phyloP scores from a whole-genome alignment of 2,329 filamentous ascomycete species.

The Chrysoporthe deuterocubensis region DNA sequence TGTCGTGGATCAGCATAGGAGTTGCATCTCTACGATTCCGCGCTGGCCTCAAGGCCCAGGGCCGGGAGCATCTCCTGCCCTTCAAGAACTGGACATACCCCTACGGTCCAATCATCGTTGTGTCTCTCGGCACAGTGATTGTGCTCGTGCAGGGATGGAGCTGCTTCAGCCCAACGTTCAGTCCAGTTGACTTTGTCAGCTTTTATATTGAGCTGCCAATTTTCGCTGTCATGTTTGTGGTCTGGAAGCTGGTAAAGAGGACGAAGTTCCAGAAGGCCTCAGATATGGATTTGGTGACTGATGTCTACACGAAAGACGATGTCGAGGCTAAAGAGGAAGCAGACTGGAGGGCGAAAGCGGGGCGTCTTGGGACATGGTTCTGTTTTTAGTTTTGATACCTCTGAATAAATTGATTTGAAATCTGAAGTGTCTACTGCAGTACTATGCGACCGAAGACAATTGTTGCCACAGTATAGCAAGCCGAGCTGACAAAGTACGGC shows the following conservation, averaged over 20 bases:
- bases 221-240: slow-evolving; percentile 58
- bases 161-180: slow-evolving; percentile 63
- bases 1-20: slow-evolving; percentile 68
- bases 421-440: background rate
- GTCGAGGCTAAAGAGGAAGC: slow-evolving; percentile 13
- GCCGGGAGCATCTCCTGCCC: slow-evolving; percentile 64
- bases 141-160: slow-evolving; percentile 68
- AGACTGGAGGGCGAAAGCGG: slow-evolving; percentile 13
- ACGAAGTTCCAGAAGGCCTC: slow-evolving; percentile 29
- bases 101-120: slow-evolving; percentile 59
- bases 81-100: slow-evolving; percentile 72
- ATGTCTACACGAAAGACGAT: slow-evolving; percentile 31
- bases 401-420: background rate
- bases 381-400: slow-evolving; percentile 14
- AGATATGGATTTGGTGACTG: slow-evolving; percentile 34
- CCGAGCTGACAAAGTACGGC: slow-evolving; percentile 47
- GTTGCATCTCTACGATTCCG: slow-evolving; percentile 70
- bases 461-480: slow-evolving; percentile 43
- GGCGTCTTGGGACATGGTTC: slow-evolving; percentile 19
- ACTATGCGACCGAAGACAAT: slow-evolving; percentile 36
- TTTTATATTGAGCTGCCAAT: slow-evolving; percentile 67
- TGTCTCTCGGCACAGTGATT: slow-evolving; percentile 62
- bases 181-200: slow-evolving; percentile 63
- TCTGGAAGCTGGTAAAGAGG: slow-evolving; percentile 52
- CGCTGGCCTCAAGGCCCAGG: slow-evolving; percentile 57